Base-by-base conservation (phyloP, 495 filamentous ascomycete species). In the Bryoglossum gracile region DNA sequence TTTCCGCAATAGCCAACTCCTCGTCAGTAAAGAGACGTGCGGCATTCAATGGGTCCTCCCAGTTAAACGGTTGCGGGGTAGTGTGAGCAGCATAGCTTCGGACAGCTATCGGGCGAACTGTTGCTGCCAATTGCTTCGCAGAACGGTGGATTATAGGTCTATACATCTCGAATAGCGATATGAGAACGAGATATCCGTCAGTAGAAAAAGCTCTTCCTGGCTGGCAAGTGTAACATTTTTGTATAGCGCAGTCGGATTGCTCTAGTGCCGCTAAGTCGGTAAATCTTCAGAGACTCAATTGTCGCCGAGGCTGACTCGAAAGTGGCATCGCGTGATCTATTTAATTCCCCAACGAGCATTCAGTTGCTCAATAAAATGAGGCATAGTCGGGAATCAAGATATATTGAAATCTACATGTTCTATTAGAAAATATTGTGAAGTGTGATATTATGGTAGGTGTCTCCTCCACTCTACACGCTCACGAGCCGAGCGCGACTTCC, bases 1-100 rank as follows among this genome's bases (percentile, higher is more conserved):
- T 95, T 51, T 95, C 89, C 21, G 84, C 75, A 43, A 97, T 86
- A 9, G 89, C 87, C 54, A 90, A 59, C 64, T 98, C 92, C 47
- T 98, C 94, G 58, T 90, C 84, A 9, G 87, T 94, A 54, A 86
- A 79, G 21, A 91, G 66, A 51, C 78, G 83, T 51, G 78, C 80
- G 9, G 84, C 74, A 22, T 69, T 75, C 28, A 97, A 72, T 10
- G 92, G 92, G 62, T 98, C 94, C 61, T 94, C 76, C 94, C 92
- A 98, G 64, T 91, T 78, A 65, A 96, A 96, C 11, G 70, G 61
- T 30, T 72, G 77, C 36, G 71, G 53, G 62, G 59, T 46, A 42
- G 65, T 37, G 21, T 56, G 53, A 17, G 58, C 61, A 22, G 67
- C 65, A 62, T 68, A 69, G 41, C 56, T 54, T 60, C 66, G 63